Base-by-base conservation (phyloP, 495 filamentous ascomycete genomes). In the Talaromyces trachyspermus region DNA sequence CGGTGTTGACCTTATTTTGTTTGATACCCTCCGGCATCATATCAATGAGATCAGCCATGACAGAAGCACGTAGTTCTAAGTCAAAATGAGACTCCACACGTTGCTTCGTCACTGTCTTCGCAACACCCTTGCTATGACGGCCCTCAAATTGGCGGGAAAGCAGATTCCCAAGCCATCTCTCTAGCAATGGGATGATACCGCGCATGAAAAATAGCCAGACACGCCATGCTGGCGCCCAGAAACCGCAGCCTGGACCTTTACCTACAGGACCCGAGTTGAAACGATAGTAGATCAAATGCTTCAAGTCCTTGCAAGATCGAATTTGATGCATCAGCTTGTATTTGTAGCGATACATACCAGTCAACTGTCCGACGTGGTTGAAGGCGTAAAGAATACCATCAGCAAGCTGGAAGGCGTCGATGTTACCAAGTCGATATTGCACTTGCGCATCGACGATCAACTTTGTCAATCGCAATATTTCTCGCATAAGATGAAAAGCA, bases 21-120 rank as follows among this genome's bases (percentile, higher is more conserved):
- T 96, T 96, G 74, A 99, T 95, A 47, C 94, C 94, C 61, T 96
- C 94, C 1, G 94, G 94, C 94, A 99, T 99, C 94, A 99, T 99
- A 56, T 99, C 94, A 84, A 95, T 95, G 22, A 99, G 71, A 69
- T 99, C 94, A 15, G 90, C 88, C 88, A 99, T 99, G 41, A 99
- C 94, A 0, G 94, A 95, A 14, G 94, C 94, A 59, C 94, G 88
- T 32, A 99, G 79, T 67, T 99, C 94, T 45, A 99, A 79, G 63
- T 99, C 94, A 55, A 97, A 99, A 63, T 99, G 94, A 24, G 90
- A 96, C 66, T 99, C 94, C 22, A 99, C 94, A 65, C 94, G 84
- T 66, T 99, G 94, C 66, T 99, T 99, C 2, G 94, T 99, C 19
- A 97, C 94, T 9, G 94, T 99, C 71, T 99, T 99, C 42, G 94